Conservation (phyloP, 768 basidiomycete species). For the Lentinula raphanica region DNA sequence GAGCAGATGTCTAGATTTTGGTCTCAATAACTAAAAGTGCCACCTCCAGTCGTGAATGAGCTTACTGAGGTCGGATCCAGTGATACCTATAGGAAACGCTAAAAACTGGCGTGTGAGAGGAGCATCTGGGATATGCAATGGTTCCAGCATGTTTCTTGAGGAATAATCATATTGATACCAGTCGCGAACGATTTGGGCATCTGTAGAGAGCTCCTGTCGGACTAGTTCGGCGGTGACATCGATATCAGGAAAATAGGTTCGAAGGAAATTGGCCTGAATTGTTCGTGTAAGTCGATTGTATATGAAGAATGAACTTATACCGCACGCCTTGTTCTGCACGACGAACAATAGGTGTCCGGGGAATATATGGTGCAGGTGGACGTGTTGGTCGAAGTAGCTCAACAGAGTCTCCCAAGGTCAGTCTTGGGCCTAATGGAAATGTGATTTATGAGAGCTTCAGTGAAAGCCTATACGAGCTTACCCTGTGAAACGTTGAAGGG, state of each 20-base stretch:
- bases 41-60: background rate
- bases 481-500: conserved; percentile 28
- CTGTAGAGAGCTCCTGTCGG: conserved; percentile 45
- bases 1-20: conserved; percentile 44
- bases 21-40: background rate
- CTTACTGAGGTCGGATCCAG: conserved; percentile 57
- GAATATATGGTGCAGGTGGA: conserved; percentile 24
- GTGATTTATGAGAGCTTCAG: background rate
- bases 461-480: background rate
- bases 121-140: conserved; percentile 25
- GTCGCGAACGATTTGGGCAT: conserved; percentile 29
- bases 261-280: conserved; percentile 63
- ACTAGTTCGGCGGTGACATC: conserved; percentile 71
- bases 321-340: conserved; percentile 66
- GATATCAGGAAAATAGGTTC: conserved; percentile 65
- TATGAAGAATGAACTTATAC: background rate
- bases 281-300: background rate
- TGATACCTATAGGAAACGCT: conserved; percentile 63
- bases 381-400: conserved; percentile 59
- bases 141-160: conserved; percentile 47
- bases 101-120: conserved; percentile 27
- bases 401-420: conserved; percentile 25
- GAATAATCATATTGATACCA: conserved; percentile 51
- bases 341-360: conserved; percentile 33
- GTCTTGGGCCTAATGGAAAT: background rate